These are phyloP conservation scores for Rhodomyrtus psidioides DNA, from an alignment of 441 rosid species.

Conservation along the genomic window DNA sequence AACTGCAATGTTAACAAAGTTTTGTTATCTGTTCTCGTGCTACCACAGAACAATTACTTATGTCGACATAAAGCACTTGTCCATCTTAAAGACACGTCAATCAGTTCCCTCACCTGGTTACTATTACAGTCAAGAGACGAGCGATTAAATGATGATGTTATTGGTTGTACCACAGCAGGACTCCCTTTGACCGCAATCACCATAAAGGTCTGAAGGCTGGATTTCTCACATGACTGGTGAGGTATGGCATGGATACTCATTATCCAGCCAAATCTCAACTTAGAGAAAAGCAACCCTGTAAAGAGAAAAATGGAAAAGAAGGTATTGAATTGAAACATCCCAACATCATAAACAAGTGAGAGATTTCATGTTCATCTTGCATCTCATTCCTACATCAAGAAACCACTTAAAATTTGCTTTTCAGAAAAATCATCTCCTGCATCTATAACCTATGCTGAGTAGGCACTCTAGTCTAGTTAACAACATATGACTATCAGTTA, in stretches of 20 bases:
- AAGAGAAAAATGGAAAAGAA: neutral
- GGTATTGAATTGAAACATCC: neutral
- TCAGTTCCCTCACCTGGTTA: conserved; percentile 43
- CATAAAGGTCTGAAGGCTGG: conserved; percentile 65
- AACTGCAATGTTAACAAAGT: neutral
- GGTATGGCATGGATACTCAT: conserved; percentile 46
- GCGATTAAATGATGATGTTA: conserved; percentile 30
- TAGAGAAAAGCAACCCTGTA: conserved; percentile 77
- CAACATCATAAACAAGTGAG: neutral
- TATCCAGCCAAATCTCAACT: conserved; percentile 86
- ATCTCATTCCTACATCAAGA: neutral
- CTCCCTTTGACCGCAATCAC: conserved; percentile 61
- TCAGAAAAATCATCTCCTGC: neutral
- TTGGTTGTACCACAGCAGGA: conserved; percentile 31
- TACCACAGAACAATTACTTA: neutral
- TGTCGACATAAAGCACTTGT: neutral
- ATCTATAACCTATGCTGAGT: neutral
- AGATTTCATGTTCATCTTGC: neutral
- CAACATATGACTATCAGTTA: neutral
- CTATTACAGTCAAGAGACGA: conserved; percentile 31
- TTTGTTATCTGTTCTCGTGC: neutral
- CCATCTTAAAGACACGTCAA: neutral
- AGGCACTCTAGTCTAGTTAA: neutral
- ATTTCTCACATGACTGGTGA: conserved; percentile 33
- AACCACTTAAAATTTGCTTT: neutral